phyloP scores from a whole-genome alignment of 495 filamentous ascomycete species.

The Penicillium roqueforti region DNA sequence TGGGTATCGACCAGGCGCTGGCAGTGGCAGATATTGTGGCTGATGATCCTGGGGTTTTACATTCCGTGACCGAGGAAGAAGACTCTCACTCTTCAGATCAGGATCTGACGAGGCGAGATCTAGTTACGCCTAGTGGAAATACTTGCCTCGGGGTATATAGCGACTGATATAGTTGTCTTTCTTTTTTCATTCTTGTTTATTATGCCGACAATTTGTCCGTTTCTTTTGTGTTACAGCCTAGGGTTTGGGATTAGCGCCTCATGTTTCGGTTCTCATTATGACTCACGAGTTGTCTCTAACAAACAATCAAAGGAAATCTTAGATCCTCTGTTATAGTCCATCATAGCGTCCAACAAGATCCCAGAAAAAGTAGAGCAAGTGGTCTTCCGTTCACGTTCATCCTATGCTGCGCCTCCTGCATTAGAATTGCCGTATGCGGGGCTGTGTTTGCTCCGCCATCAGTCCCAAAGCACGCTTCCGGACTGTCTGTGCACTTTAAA shows the following conservation, averaged over 20 bases:
- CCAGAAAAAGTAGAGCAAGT: too few relatives aligned
- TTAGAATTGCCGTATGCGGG: neutral
- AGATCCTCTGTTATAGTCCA: neutral
- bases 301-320: neutral
- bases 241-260: neutral
- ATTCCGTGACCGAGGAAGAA: slow-evolving; percentile 14
- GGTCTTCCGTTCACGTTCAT: too few relatives aligned
- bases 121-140: neutral
- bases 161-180: neutral
- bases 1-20: slow-evolving; percentile 48
- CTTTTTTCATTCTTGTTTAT: neutral
- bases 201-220: neutral
- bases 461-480: neutral
- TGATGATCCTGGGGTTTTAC: slow-evolving; percentile 28
- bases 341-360: neutral
- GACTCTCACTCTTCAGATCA: too few relatives aligned
- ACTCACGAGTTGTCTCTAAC: neutral
- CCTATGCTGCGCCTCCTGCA: neutral
- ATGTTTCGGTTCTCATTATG: neutral
- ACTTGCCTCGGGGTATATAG: neutral
- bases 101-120: slow-evolving; percentile 1
- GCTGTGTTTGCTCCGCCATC: neutral
- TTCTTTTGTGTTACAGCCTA: neutral
- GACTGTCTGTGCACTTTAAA: neutral
- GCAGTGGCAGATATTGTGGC: slow-evolving; percentile 38